phyloP scores from a whole-genome alignment of 1,284 basidiomycete genomes.

The Puccinia coronata region DNA sequence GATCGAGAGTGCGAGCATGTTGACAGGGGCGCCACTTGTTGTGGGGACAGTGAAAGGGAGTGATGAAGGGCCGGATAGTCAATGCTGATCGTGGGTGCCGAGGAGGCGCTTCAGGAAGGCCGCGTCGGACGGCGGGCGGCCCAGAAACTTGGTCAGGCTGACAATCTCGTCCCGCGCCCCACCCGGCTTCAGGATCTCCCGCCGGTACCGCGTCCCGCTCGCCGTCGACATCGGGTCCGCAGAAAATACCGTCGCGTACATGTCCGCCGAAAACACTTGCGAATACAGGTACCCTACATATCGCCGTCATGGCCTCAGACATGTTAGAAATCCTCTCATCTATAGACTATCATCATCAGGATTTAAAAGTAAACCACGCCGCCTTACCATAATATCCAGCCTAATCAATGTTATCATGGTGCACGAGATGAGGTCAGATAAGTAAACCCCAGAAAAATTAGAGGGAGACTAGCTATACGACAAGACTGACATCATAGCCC shows the following conservation, averaged over 20 bases:
- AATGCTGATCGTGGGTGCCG: no score
- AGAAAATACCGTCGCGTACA: slow-evolving; percentile 78
- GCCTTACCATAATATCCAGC: slow-evolving; percentile 45
- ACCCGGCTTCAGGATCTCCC: slow-evolving; percentile 65
- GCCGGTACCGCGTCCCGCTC: slow-evolving; percentile 64
- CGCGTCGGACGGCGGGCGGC: slow-evolving; percentile 71
- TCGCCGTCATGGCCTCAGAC: not conserved
- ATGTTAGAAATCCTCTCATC: not conserved
- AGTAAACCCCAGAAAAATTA: not conserved
- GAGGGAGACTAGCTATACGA: not conserved
- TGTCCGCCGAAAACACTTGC: slow-evolving; percentile 74
- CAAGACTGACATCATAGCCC: slow-evolving; percentile 36
- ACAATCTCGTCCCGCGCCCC: slow-evolving; percentile 67
- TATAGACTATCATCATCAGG: no score
- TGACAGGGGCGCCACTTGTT: no score
- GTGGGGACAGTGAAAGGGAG: no score
- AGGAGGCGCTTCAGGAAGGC: slow-evolving; percentile 71
- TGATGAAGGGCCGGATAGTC: no score
- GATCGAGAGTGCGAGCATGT: no score
- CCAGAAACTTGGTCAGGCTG: slow-evolving; percentile 71
- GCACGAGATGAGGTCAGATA: not conserved
- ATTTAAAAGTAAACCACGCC: no score
- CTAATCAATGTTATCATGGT: not conserved
- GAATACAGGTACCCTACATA: slow-evolving; percentile 63
- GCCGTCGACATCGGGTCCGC: slow-evolving; percentile 70